Base-by-base conservation (phyloP, 2,329 filamentous ascomycete species). In the Epichloe typhina region DNA sequence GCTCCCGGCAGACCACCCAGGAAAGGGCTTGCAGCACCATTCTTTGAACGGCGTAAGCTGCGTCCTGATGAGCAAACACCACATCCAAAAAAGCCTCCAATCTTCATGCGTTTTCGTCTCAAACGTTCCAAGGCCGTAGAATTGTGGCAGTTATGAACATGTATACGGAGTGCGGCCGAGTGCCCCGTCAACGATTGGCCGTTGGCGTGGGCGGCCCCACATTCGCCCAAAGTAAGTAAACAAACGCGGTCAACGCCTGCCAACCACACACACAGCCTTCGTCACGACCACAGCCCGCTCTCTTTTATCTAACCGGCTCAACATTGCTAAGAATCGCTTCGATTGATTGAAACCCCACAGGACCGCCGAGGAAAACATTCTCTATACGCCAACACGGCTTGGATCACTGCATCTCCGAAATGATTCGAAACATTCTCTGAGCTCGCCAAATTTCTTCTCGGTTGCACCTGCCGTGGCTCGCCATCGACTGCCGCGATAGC, bases 221-320 rank as follows among this genome's bases (percentile, higher is more conserved):
- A 50, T 43, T 47, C 44, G 3, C 23, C 49, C 50, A 50, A 55
- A 31, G 8, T 9, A 60, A 59, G 62, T 64, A 64, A 64, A 64
- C 62, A 64, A 64, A 64, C 61, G 59, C 59, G 59, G 45, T 55
- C 49, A 36, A 49, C 39, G 31, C 43, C 47, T 37, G 46, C 41
- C 43, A 50, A 31, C 44, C 35, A 37, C 26, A 41, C 33, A 23
- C 33, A 23, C 23, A 2, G 13, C 21, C 42, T 33, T 47, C 49
- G n/a, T 35, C 39, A 19, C 40, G 23, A 41, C 38, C 12, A 33
- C 31, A 31, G 21, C 9, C 50, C 6, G 17, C 37, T 50, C 48
- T 19, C 47, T 39, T 26, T 42, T 33, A 35, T 44, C 49, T 5
- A 19, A 39, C 8, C 21, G 39, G 41, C 19, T 44, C 40, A 19